Evolutionary conservation across 768 basidiomycete genomes (phyloP).

Genomic region (Boletellus ananas): DNA sequence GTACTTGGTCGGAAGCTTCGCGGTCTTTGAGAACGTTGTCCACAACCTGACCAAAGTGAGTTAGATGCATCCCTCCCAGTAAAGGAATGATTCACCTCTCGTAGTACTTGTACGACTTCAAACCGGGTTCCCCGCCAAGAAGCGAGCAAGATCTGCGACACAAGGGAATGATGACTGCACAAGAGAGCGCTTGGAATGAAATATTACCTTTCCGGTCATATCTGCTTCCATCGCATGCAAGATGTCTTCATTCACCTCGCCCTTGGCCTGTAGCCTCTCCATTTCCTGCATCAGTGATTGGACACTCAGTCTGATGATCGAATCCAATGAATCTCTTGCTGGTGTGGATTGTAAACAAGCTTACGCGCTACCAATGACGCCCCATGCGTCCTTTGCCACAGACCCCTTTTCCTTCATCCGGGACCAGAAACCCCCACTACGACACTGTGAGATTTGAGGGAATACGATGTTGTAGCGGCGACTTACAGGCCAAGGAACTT

Average conservation of each 20-base stretch:
- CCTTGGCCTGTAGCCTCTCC: conserved; percentile 84
- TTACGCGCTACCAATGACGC: conserved; percentile 92
- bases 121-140: conserved; percentile 97
- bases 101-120: conserved; percentile 88
- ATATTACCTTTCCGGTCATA: conserved; percentile 77
- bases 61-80: conserved; percentile 4
- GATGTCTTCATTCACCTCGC: conserved; percentile 85
- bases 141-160: conserved; percentile 77
- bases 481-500: conserved; percentile 88
- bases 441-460: conserved; percentile 7
- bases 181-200: background rate
- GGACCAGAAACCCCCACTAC: conserved; percentile 85
- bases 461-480: conserved; percentile 2
- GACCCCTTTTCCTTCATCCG: conserved; percentile 92
- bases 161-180: background rate
- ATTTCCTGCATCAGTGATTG: conserved; percentile 59
- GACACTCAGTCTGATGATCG: conserved; percentile 20
- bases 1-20: conserved; percentile 61
- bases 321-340: conserved; percentile 55
- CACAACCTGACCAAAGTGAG: conserved; percentile 47
- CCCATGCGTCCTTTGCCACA: conserved; percentile 94
- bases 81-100: conserved; percentile 45
- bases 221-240: conserved; percentile 86
- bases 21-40: conserved; percentile 85
- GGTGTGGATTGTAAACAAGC: conserved; percentile 36